A percentile compares a stretch with the other conserved stretches of the same genome.
Conservation (phyloP, 2,329 filamentous ascomycete genomes). For the Botryotinia calthae region DNA sequence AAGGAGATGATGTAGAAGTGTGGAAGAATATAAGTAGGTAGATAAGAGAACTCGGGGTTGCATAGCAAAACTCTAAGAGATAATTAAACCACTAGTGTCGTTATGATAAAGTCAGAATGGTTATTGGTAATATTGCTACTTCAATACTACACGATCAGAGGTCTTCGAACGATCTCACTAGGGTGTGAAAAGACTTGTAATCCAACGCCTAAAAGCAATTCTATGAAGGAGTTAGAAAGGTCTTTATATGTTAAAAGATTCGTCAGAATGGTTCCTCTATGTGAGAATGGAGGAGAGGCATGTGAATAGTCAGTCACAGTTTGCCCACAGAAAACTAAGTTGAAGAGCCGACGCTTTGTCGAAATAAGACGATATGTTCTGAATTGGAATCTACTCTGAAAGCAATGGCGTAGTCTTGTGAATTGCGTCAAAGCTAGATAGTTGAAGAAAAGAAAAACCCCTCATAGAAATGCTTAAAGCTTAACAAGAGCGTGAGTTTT, state of each 20-base stretch:
- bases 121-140: neutral
- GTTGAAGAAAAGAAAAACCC: neutral
- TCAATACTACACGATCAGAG: neutral
- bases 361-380: neutral
- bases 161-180: neutral
- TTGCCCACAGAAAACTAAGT: neutral
- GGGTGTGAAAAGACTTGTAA: neutral
- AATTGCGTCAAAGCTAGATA: neutral
- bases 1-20: neutral
- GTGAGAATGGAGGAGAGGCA: neutral
- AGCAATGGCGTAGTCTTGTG: neutral
- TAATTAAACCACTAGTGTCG: neutral
- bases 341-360: neutral
- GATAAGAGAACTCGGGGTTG: neutral
- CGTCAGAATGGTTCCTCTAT: neutral
- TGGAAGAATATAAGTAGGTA: neutral
- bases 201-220: neutral
- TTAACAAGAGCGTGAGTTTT: neutral
- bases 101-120: neutral
- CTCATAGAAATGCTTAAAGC: neutral
- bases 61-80: neutral
- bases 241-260: neutral
- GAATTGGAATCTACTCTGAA: neutral
- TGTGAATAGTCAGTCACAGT: neutral
- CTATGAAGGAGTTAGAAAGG: neutral